A percentile compares a stretch with the other conserved stretches of the same genome.
phyloP scores from a whole-genome alignment of 176 grass and related monocot genomes.

The Alopecurus myosuroides region DNA sequence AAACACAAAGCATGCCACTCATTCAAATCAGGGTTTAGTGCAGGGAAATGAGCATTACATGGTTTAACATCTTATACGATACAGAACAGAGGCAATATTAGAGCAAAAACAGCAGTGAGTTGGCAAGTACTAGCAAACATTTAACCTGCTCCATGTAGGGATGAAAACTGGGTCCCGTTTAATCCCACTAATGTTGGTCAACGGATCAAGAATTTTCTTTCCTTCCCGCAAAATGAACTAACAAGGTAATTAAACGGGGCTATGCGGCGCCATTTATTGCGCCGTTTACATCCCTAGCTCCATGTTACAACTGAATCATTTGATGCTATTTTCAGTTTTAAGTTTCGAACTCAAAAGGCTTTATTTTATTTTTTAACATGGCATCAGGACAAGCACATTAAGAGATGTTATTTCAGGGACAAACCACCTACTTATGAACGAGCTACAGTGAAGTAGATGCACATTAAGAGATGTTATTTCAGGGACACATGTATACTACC shows the following conservation, averaged over 20 bases:
- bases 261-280: no score
- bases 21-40: neutral
- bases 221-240: no score
- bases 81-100: neutral
- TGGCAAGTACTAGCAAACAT: neutral
- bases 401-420: neutral
- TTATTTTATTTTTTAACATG: neutral
- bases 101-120: neutral
- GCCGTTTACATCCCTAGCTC: no score
- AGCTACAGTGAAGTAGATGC: neutral
- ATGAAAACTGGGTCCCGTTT: no score
- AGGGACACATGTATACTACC: no score
- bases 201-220: no score
- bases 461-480: no score
- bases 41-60: constrained; percentile 9
- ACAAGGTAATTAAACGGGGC: no score
- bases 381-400: neutral
- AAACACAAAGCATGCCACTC: constrained; percentile 20
- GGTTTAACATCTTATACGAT: neutral
- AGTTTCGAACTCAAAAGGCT: neutral
- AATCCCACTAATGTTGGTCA: no score
- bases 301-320: neutral
- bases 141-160: neutral
- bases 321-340: neutral
- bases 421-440: neutral